Conservation (phyloP, 2,329 filamentous ascomycete genomes). For the Cercospora zeae-maydis region DNA sequence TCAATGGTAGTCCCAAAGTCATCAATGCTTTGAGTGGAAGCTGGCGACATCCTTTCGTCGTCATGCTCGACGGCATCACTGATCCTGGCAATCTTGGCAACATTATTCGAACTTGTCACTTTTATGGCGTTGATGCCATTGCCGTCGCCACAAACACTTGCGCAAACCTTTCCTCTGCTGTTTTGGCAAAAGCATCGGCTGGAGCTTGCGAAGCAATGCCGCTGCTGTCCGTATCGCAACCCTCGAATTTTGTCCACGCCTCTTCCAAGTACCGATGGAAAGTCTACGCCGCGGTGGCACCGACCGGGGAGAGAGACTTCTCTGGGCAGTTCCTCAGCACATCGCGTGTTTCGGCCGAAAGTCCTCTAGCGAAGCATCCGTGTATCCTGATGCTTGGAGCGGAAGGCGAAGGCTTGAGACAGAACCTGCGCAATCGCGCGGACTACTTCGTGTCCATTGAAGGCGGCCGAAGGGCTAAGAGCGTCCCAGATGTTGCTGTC, state of each 20-base stretch:
- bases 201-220: constrained; percentile 80
- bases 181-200: constrained; percentile 80
- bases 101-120: constrained; percentile 83
- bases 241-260: constrained; percentile 64
- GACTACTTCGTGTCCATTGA: constrained; percentile 62
- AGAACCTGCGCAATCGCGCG: constrained; percentile 60
- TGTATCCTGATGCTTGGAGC: constrained; percentile 79
- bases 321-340: constrained; percentile 19
- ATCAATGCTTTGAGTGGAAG: constrained; percentile 47
- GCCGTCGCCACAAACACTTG: constrained; percentile 69
- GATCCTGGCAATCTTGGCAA: constrained; percentile 89
- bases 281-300: constrained; percentile 69
- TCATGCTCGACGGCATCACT: constrained; percentile 67
- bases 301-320: constrained; percentile 21
- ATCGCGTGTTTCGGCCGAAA: constrained; percentile 18
- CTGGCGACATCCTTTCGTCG: constrained; percentile 63
- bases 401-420: constrained; percentile 71
- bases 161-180: constrained; percentile 69
- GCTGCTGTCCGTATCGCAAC: constrained; percentile 65
- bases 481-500: constrained; percentile 53
- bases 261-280: constrained; percentile 74
- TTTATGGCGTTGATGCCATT: constrained; percentile 83
- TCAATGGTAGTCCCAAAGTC: constrained; percentile 64
- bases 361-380: constrained; percentile 48
- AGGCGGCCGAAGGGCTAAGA: constrained; percentile 12